Conservation (phyloP, 176 grass and related monocot genomes). For the Alopecurus myosuroides region DNA sequence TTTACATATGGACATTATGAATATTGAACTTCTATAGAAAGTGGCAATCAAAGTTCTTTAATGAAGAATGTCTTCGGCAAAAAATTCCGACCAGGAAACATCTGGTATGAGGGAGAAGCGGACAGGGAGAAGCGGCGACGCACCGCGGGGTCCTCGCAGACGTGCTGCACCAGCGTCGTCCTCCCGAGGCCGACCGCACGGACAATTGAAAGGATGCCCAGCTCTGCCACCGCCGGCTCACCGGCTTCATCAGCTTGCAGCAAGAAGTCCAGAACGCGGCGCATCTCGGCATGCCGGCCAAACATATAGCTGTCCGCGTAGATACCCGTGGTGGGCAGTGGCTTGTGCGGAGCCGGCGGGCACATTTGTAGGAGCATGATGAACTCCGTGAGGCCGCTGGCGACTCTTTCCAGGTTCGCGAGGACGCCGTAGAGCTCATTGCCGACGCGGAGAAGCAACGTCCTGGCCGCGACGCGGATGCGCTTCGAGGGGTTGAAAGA, state of each 20-base stretch:
- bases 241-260: no score
- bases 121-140: slow-evolving; percentile 28
- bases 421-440: neutral
- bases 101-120: no score
- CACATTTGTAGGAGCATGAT: slow-evolving; percentile 9
- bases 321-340: neutral
- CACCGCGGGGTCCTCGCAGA: slow-evolving; percentile 8
- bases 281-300: neutral
- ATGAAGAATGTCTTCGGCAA: no score
- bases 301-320: slow-evolving; percentile 19
- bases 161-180: slow-evolving; percentile 33
- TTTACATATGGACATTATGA: no score
- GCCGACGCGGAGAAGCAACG: neutral
- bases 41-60: no score
- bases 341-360: slow-evolving; percentile 5
- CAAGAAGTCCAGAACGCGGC: slow-evolving; percentile 6
- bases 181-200: neutral
- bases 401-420: neutral
- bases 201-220: slow-evolving; percentile 2
- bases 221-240: no score
- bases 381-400: neutral
- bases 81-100: no score
- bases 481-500: slow-evolving; percentile 10
- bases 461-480: neutral
- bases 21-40: no score